phyloP scores from a whole-genome alignment of 768 basidiomycete species.

The Rhodotorula taiwanensis region DNA sequence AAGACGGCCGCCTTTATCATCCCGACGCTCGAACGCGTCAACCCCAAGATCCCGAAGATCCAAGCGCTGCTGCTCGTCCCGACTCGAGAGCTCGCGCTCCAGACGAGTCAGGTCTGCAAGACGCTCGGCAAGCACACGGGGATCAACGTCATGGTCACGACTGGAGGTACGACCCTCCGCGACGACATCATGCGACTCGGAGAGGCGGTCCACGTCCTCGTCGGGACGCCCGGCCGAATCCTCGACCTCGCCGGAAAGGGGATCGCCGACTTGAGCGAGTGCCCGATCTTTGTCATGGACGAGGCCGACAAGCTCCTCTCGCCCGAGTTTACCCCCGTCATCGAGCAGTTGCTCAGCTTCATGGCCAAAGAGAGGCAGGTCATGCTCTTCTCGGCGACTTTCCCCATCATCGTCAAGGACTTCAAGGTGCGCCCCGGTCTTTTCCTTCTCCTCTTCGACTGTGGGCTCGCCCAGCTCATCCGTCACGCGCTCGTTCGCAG shows the following conservation, averaged over 20 bases:
- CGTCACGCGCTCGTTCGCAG: slow-evolving; percentile 48
- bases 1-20: slow-evolving; percentile 99
- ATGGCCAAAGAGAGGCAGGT: slow-evolving; percentile 82
- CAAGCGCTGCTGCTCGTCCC: slow-evolving; percentile 95
- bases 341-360: slow-evolving; percentile 87
- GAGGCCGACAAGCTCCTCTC: slow-evolving; percentile 97
- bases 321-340: slow-evolving; percentile 95
- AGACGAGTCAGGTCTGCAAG: slow-evolving; percentile 98
- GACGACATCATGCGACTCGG: slow-evolving; percentile 91
- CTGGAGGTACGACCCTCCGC: slow-evolving; percentile 93
- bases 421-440: slow-evolving; percentile 66
- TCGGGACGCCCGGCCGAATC: slow-evolving; percentile 93
- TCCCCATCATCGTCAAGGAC: slow-evolving; percentile 97
- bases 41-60: slow-evolving; percentile 73
- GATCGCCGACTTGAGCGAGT: slow-evolving; percentile 88
- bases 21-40: slow-evolving; percentile 87
- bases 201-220: slow-evolving; percentile 88
- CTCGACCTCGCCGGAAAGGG: slow-evolving; percentile 87
- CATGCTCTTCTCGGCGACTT: slow-evolving; percentile 98
- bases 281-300: slow-evolving; percentile 97
- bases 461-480: too few relatives aligned
- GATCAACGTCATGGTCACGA: slow-evolving; percentile 97
- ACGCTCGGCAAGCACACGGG: slow-evolving; percentile 92
- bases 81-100: slow-evolving; percentile 95
- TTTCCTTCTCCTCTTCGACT: too few relatives aligned